A percentile compares a stretch with the other conserved stretches of the same genome.
Conservation (phyloP, 2,329 filamentous ascomycete species). For the Blumeria hordei region DNA sequence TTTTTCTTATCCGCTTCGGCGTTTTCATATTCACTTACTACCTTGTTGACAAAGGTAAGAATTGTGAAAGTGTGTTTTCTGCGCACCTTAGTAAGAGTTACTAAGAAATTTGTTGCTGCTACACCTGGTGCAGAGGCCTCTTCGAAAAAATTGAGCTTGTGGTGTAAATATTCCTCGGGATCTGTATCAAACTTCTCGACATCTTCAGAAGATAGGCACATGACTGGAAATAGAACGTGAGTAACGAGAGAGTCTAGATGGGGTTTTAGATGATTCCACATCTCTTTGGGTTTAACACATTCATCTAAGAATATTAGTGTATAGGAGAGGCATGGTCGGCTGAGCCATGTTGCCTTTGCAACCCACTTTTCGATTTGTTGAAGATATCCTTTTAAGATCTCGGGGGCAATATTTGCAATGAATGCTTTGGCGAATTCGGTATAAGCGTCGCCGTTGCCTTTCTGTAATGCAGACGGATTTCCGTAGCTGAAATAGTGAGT, state of each 20-base stretch:
- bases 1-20: conserved; percentile 76
- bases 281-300: conserved; percentile 88
- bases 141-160: conserved; percentile 94
- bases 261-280: conserved; percentile 84
- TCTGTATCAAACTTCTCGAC: conserved; percentile 85
- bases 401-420: conserved; percentile 72
- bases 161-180: conserved; percentile 87
- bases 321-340: conserved; percentile 79
- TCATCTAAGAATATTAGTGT: conserved; percentile 91
- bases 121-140: conserved; percentile 90
- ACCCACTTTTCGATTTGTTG: conserved; percentile 96
- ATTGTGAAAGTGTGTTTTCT: conserved; percentile 93
- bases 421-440: conserved; percentile 74
- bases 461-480: conserved; percentile 53
- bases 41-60: conserved; percentile 78
- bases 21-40: conserved; percentile 80
- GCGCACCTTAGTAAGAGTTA: conserved; percentile 78
- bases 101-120: conserved; percentile 86
- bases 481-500: conserved; percentile 41
- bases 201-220: conserved; percentile 81
- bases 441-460: conserved; percentile 52
- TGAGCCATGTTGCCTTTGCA: conserved; percentile 79
- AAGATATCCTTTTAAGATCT: conserved; percentile 88
- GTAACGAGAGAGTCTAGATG: conserved; percentile 84
- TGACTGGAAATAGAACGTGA: conserved; percentile 83